Base-by-base conservation (phyloP, 2,329 filamentous ascomycete genomes). In the Ilyonectria mors-panacis region DNA sequence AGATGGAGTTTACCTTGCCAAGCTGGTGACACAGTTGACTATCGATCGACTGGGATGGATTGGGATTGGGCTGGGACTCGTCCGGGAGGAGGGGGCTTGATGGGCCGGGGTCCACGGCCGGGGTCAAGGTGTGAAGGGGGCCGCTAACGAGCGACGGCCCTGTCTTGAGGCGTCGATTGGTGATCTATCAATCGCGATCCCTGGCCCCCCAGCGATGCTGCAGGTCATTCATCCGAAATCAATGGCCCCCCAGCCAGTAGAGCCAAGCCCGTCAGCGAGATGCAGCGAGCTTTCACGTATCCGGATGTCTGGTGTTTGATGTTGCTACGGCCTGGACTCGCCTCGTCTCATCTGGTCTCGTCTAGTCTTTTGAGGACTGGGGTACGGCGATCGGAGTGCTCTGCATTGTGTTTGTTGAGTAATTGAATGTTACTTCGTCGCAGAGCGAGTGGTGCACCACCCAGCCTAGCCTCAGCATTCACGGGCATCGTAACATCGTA, bases 131-230 rank as follows among this genome's bases (percentile, higher is more conserved):
- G 2, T 26, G 35, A 58, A 15, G 51, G 61, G 48, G 21, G 10
- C 53, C 54, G 44, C 57, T 61, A 65, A 57, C 42, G 50, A 39
- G 57, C 57, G 28, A 51, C 35, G 35, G 37, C 63, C 63, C 51
- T 57, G 57, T 57, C 57, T 21, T 37, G 57, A 53, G 21, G 30
- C 44, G 48, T 65, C 63, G 48, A 65, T 65, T 65, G 62, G 56
- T 65, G 56, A 59, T 57, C 63, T 45, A 50, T 61, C 57, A 48
- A 53, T 60, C 44, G 56, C 61, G 54, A 64, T 59, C 55, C 50
- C 33, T 19, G 50, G 30, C 12, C 33, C 30, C 48, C 61, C 47
- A 28, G 37, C 61, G 42, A 61, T 60, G 51, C 63, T 65, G 63
- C 63, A 65, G 63, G 63, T 65, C 63, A 65, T 65, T 39, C 57